Percentiles rank a stretch among this genome's conserved stretches.
phyloP scores from a whole-genome alignment of 2,329 filamentous ascomycete species.

The Alternaria novae-zelandiae region DNA sequence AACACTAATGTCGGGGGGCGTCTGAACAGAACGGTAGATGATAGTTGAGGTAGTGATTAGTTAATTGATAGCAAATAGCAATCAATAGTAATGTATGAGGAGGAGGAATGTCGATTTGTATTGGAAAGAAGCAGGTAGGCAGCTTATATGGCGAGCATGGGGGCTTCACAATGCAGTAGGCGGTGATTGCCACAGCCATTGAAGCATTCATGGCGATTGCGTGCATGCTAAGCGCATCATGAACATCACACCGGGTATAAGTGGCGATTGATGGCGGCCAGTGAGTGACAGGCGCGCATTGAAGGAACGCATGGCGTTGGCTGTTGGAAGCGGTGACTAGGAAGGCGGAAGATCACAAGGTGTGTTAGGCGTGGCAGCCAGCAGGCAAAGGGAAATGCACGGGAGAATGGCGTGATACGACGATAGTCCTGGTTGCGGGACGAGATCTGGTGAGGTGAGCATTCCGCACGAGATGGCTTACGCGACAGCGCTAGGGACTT shows the following conservation, averaged over 20 bases:
- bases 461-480: not conserved
- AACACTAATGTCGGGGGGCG: not conserved
- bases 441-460: slow-evolving; percentile 6
- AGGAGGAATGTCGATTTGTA: not conserved
- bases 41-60: not conserved
- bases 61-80: not conserved
- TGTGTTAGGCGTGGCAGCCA: slow-evolving; percentile 1
- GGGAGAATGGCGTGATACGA: slow-evolving; percentile 13
- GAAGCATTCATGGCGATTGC: slow-evolving; percentile 13
- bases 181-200: slow-evolving; percentile 6
- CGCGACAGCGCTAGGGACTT: slow-evolving; percentile 6
- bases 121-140: not conserved
- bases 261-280: slow-evolving; percentile 10
- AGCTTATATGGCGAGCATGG: slow-evolving; percentile 9
- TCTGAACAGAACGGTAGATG: not conserved
- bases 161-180: not conserved
- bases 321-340: slow-evolving; percentile 3
- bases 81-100: not conserved
- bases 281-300: slow-evolving; percentile 1
- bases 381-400: not conserved
- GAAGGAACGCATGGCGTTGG: slow-evolving; percentile 1
- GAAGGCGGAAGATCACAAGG: slow-evolving; percentile 1
- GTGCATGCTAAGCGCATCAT: slow-evolving; percentile 1
- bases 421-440: slow-evolving; percentile 6
- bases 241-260: slow-evolving; percentile 10